Evolutionary conservation across 2,329 filamentous ascomycete genomes (phyloP).

Genomic region (Dactylellina haptotyla): DNA sequence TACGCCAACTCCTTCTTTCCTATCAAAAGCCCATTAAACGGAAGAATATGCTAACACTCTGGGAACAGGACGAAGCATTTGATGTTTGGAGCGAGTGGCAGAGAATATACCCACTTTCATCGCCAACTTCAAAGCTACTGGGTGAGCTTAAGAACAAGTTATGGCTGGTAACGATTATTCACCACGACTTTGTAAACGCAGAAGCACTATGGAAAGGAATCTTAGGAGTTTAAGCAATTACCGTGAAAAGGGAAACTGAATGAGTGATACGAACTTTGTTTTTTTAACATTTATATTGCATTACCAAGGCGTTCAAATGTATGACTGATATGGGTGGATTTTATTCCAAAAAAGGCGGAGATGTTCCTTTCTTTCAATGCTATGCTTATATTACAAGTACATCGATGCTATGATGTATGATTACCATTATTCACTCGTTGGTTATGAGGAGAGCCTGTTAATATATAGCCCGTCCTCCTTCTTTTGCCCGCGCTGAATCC

Average conservation of each 20-base stretch:
- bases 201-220: constrained; percentile 78
- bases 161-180: constrained; percentile 92
- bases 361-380: background rate
- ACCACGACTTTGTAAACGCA: constrained; percentile 78
- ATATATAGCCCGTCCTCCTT: too few species aligned
- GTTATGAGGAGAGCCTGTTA: too few species aligned
- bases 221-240: constrained; percentile 61
- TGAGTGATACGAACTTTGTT: too few species aligned
- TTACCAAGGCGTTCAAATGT: too few species aligned
- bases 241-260: too few species aligned
- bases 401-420: background rate
- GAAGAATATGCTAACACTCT: background rate
- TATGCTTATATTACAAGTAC: background rate
- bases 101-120: constrained; percentile 80
- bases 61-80: constrained; percentile 83
- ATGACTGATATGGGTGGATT: too few species aligned
- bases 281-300: background rate
- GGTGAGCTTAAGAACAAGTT: constrained; percentile 73
- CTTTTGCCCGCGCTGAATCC: too few species aligned
- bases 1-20: background rate
- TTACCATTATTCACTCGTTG: too few species aligned
- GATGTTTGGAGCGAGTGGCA: constrained; percentile 96
- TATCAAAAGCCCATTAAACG: background rate
- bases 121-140: constrained; percentile 76
- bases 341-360: background rate